phyloP scores from a whole-genome alignment of 2,329 filamentous ascomycete species.

The Furcasterigmium furcatum region DNA sequence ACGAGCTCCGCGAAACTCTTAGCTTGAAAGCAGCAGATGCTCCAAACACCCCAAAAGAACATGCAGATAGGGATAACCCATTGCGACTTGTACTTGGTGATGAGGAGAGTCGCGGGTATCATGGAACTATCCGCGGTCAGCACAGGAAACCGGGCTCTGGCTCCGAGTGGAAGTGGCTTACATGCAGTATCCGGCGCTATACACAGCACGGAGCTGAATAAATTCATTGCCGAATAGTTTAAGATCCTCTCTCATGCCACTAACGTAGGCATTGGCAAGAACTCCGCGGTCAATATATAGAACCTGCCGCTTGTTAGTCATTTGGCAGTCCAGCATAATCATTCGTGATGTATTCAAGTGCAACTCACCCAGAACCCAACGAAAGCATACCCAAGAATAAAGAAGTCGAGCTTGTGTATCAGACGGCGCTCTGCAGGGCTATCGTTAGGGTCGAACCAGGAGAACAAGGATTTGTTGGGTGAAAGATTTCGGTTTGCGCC shows the following conservation, averaged over 20 bases:
- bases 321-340: no score
- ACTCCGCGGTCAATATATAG: not conserved
- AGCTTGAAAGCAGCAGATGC: not conserved
- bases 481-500: not conserved
- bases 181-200: not conserved
- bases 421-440: not conserved
- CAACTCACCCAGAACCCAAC: not conserved
- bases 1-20: conserved; percentile 1
- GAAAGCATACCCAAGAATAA: not conserved
- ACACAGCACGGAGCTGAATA: conserved; percentile 10
- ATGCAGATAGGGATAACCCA: not conserved
- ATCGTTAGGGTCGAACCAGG: not conserved
- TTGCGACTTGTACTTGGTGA: not conserved
- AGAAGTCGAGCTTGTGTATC: not conserved
- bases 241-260: conserved; percentile 32
- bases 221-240: conserved; percentile 26
- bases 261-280: conserved; percentile 31
- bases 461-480: not conserved
- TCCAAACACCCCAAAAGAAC: not conserved
- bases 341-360: no score
- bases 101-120: not conserved
- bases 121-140: not conserved
- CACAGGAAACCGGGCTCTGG: no score
- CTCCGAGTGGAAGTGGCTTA: no score
- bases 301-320: no score